These are phyloP conservation scores for Eutrema salsugineum DNA, from an alignment of 441 rosid species.

Conservation along the genomic window DNA sequence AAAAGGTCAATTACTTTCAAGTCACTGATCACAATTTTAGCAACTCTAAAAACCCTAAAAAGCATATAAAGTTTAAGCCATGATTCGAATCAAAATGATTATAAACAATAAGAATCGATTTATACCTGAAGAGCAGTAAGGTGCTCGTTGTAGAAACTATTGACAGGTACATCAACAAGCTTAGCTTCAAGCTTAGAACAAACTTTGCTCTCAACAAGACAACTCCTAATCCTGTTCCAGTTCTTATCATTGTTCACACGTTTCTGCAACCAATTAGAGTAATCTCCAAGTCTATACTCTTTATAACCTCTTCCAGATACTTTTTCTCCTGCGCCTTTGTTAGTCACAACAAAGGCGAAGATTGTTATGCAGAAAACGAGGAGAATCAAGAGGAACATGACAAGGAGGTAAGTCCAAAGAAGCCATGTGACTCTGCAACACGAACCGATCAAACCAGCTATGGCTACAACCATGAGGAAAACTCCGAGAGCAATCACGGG, in stretches of 20 bases:
- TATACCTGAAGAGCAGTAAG: slow-evolving; percentile 77
- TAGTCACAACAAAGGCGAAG: slow-evolving; percentile 83
- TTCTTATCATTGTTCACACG: slow-evolving; percentile 59
- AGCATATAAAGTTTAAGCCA: background rate
- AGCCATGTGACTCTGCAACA: slow-evolving; percentile 82
- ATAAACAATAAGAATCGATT: background rate
- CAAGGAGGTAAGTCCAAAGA: slow-evolving; percentile 75
- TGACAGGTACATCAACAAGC: slow-evolving; percentile 31
- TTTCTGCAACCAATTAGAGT: slow-evolving; percentile 83
- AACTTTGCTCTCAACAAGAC: slow-evolving; percentile 71
- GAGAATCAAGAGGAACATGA: slow-evolving; percentile 60
- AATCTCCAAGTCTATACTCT: slow-evolving; percentile 81
- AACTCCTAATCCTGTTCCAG: slow-evolving; percentile 89
- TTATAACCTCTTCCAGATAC: slow-evolving; percentile 62
- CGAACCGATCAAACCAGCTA: slow-evolving; percentile 79
- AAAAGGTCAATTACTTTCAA: slow-evolving; percentile 8
- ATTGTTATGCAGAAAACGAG: slow-evolving; percentile 53
- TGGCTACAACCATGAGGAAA: slow-evolving; percentile 67
- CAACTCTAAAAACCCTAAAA: slow-evolving; percentile 14
- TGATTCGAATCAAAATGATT: background rate
- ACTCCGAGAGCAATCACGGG: slow-evolving; percentile 69
- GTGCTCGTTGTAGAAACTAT: slow-evolving; percentile 37
- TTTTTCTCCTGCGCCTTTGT: slow-evolving; percentile 75
- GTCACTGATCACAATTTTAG: background rate
- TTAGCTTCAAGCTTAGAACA: slow-evolving; percentile 52